Percentiles rank a stretch among this genome's conserved stretches.
phyloP scores from a whole-genome alignment of 148 eudicot species.

The Fallopia convolvulus region DNA sequence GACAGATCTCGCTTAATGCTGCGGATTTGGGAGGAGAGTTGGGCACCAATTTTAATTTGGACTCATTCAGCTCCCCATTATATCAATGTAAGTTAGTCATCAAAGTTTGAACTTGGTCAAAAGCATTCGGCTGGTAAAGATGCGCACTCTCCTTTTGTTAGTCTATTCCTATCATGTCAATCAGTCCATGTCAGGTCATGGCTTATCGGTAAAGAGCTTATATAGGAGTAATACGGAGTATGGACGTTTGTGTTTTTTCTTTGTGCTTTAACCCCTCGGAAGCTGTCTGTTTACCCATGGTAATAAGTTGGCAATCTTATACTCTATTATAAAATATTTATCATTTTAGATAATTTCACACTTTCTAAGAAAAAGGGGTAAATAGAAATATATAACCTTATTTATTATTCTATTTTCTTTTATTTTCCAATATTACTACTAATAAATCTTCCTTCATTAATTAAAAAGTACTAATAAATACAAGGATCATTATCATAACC shows the following conservation, averaged over 20 bases:
- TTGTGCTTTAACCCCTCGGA: not conserved
- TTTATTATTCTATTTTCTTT: too few relatives aligned
- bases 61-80: conserved; percentile 55
- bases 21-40: conserved; percentile 78
- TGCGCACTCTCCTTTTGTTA: not conserved
- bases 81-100: conserved; percentile 53
- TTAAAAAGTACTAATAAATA: too few relatives aligned
- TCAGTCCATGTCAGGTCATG: not conserved
- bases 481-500: too few relatives aligned
- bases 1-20: conserved; percentile 49
- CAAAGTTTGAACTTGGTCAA: conserved; percentile 1
- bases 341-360: too few relatives aligned
- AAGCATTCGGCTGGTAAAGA: not conserved
- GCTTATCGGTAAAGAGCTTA: not conserved
- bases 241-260: not conserved
- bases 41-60: conserved; percentile 45
- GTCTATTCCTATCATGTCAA: not conserved
- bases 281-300: too few relatives aligned
- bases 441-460: too few relatives aligned
- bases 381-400: too few relatives aligned
- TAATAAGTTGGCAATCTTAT: too few relatives aligned
- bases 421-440: too few relatives aligned
- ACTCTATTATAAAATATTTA: too few relatives aligned
- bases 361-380: too few relatives aligned
- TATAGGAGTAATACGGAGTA: too few relatives aligned